Evolutionary conservation across 2,329 filamentous ascomycete species (phyloP), one percentile per base, ranked within the genome.

Genomic region (Sporothrix protearum): DNA sequence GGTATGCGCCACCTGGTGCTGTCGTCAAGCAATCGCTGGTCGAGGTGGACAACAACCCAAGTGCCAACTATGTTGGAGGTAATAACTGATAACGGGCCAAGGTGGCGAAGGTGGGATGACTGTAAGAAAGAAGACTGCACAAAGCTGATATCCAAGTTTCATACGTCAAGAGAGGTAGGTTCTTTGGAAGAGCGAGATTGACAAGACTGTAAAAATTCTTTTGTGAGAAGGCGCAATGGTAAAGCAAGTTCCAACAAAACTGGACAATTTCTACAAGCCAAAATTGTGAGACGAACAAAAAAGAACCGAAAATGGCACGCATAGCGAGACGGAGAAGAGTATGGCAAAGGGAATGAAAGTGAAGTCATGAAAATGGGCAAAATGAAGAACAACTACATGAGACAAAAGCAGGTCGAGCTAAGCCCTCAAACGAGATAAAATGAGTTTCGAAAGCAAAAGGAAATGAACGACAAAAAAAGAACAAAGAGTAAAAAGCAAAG

Each of bases 1-100:
- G 78, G 2, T 80, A 80, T 73, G 76, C 75, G 36, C 77, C 78
- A 10, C 77, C 77, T 0, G 77, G 74, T 3, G 70, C 73, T 1
- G 71, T 75, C 0, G 75, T 77, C 10, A 4, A 42, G 12, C 74
- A 76, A 71, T 61, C 69, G 10, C 71, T 76, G 36, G 55, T 73
- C 16, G 51, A n/a, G 7, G 73, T 74, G 10, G 25, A 47, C 4
- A 69, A 55, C 57, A 57, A 75, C 19, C 61, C 74, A 22, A 76
- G 73, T 49, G 71, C 61, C 45, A 75, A 73, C 33, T 76, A 73
- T 67, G 70, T 72, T 8, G 74, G 74, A 2, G 74, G 76, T 2
- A 75, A 73, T 36, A 25, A 45, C 28, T 8, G 2, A 63, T 22
- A 16, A 10, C 33, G 33, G 45, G 1, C 16, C 14, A 49, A 16